Conservation (phyloP, 2,329 filamentous ascomycete genomes). For the Paradendryphiella salina region DNA sequence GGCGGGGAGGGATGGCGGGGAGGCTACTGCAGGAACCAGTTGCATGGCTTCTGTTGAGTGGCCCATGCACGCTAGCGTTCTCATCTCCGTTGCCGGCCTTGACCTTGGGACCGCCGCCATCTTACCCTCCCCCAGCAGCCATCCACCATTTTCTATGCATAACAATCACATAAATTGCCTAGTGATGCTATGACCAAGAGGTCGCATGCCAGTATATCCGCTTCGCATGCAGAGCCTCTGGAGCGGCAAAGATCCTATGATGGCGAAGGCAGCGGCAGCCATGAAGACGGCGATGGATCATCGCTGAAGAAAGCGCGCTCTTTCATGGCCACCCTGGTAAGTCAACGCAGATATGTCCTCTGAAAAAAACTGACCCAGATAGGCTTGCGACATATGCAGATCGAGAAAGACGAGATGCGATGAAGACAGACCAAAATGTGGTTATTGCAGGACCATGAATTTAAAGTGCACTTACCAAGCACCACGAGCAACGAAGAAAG, state of each 20-base stretch:
- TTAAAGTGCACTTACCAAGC: slow-evolving; percentile 58
- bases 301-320: slow-evolving; percentile 41
- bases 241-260: slow-evolving; percentile 25
- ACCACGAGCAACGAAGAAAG: slow-evolving; percentile 58
- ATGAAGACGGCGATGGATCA: slow-evolving; percentile 31
- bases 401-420: slow-evolving; percentile 60
- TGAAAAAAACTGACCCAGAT: slow-evolving; percentile 8
- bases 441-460: slow-evolving; percentile 55
- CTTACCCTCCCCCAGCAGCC: neutral
- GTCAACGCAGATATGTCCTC: neutral
- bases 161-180: slow-evolving; percentile 1
- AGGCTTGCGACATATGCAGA: slow-evolving; percentile 59
- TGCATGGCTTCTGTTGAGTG: neutral
- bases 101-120: slow-evolving; percentile 1
- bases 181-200: slow-evolving; percentile 46
- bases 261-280: slow-evolving; percentile 29
- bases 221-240: slow-evolving; percentile 23
- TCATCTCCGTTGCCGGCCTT: slow-evolving; percentile 4
- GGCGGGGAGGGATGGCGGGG: too few species aligned
- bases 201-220: slow-evolving; percentile 27
- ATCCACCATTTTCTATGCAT: slow-evolving; percentile 6
- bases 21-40: neutral
- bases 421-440: slow-evolving; percentile 57
- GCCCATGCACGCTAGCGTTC: slow-evolving; percentile 13
- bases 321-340: slow-evolving; percentile 44